Conservation (phyloP, 2,329 filamentous ascomycete species). For the Aspergillus sp. region DNA sequence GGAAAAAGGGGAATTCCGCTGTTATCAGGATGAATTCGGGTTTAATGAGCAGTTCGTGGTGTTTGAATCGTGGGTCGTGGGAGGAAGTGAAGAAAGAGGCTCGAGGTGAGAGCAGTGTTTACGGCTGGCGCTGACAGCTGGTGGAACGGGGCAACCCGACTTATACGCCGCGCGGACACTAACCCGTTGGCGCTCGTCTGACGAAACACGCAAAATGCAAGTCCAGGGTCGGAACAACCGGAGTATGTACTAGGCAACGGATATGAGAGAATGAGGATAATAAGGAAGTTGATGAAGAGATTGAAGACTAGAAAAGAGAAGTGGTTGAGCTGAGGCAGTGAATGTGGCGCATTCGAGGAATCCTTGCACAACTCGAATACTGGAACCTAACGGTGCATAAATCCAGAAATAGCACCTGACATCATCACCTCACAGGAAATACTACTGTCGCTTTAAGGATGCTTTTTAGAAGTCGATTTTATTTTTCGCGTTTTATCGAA, state of each 20-base stretch:
- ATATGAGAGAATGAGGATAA: background rate
- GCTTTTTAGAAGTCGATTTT: background rate
- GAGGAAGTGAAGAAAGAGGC: background rate
- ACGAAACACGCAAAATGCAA: conserved; percentile 7
- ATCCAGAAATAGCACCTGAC: background rate
- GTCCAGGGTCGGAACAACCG: background rate
- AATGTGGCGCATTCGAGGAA: background rate
- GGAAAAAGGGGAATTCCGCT: background rate
- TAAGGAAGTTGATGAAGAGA: background rate
- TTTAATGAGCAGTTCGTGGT: background rate
- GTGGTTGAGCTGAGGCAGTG: background rate
- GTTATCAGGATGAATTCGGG: background rate
- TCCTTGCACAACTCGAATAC: background rate
- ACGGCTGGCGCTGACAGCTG: conserved; percentile 18
- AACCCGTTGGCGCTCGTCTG: conserved; percentile 6
- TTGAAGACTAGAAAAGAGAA: background rate
- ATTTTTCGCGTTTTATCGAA: background rate
- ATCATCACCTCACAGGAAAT: background rate
- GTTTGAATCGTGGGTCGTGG: background rate
- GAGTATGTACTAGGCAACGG: background rate
- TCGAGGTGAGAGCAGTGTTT: conserved; percentile 18
- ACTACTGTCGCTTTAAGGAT: background rate
- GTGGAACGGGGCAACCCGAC: conserved; percentile 27
- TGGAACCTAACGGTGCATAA: background rate
- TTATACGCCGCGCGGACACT: conserved; percentile 20